Base-by-base conservation (phyloP, 1,284 basidiomycete genomes). In the Lignosus rhinocerotis region DNA sequence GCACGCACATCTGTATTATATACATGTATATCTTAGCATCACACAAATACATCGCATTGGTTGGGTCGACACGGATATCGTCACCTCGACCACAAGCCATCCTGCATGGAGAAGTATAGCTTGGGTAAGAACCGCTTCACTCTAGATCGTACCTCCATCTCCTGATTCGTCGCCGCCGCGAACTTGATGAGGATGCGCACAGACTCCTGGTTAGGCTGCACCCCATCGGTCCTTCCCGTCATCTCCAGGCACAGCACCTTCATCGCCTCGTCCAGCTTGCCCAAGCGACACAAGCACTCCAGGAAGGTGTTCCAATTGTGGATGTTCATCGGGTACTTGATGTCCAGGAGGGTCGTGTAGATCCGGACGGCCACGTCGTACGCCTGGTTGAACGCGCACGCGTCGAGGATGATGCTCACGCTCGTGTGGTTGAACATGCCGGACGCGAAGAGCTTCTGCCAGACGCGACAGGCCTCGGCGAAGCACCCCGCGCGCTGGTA, bases 391-490 rank as follows among this genome's bases (percentile, higher is more conserved):
- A 80, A 84, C 0, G 89, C 91, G 66, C 92, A 95, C 0, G 89
- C 86, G 68, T 97, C 94, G 45, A 97, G 75, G 55, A 95, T 85
- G 72, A 96, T 90, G 69, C 85, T 90, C 50, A 98, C 79, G 59
- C 86, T 88, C 44, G 82, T 75, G 36, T 85, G 77, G 71, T 90
- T 86, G 66, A 84, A 82, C 50, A 75, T 75, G 31, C 79, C 77
- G 32, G 82, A 77, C 30, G 86, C 74, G 69, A 84, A 83, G 67
- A 96, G 80, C 62, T 83, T 80, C 62, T 94, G 86, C 94, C 94
- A 98, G 11, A 97, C 81, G 32, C 86, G 81, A 65, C 86, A 85
- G 8, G 91, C 88, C 60, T 91, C 86, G 0, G 75, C 76, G 58
- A 87, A 88, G 55, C 84, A 86, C 3, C 86, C 87, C 4, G 87